These are phyloP conservation scores for Selenicereus undatus DNA, from an alignment of 148 eudicot species.

Conservation along the genomic window DNA sequence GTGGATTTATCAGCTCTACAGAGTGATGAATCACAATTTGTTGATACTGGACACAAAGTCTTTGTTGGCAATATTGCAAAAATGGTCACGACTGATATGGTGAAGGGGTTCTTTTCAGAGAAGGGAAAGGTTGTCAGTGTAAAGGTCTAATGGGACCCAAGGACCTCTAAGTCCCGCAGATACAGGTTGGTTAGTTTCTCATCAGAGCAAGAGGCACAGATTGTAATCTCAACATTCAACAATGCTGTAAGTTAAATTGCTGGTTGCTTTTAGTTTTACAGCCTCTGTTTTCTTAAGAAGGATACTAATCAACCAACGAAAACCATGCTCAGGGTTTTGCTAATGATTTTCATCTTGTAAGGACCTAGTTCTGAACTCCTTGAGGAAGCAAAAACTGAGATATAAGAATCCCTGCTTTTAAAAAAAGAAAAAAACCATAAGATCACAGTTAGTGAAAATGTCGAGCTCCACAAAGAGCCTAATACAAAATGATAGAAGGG, in stretches of 20 bases:
- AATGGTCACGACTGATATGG: slow-evolving; percentile 66
- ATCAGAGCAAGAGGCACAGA: slow-evolving; percentile 85
- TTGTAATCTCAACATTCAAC: slow-evolving; percentile 70
- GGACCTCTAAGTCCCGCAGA: slow-evolving; percentile 83
- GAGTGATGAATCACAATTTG: slow-evolving; percentile 67
- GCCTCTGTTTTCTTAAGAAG: no score
- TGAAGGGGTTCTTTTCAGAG: slow-evolving; percentile 67
- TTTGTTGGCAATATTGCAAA: slow-evolving; percentile 91
- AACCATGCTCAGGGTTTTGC: no score
- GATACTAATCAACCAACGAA: no score
- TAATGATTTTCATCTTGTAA: no score
- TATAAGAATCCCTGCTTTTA: neutral
- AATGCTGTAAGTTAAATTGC: slow-evolving; percentile 52
- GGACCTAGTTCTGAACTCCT: no score
- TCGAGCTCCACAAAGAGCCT: neutral
- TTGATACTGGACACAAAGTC: slow-evolving; percentile 84
- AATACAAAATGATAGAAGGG: neutral
- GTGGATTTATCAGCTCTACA: slow-evolving; percentile 40
- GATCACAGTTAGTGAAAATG: neutral
- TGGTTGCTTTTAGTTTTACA: neutral
- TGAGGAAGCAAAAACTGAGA: no score
- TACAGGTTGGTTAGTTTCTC: slow-evolving; percentile 87
- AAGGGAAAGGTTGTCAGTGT: slow-evolving; percentile 88
- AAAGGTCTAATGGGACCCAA: slow-evolving; percentile 77
- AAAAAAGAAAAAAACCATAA: no score